Evolutionary conservation across 768 basidiomycete genomes (phyloP), one percentile per base, ranked within the genome.

Genomic region (Lactarius vividus): DNA sequence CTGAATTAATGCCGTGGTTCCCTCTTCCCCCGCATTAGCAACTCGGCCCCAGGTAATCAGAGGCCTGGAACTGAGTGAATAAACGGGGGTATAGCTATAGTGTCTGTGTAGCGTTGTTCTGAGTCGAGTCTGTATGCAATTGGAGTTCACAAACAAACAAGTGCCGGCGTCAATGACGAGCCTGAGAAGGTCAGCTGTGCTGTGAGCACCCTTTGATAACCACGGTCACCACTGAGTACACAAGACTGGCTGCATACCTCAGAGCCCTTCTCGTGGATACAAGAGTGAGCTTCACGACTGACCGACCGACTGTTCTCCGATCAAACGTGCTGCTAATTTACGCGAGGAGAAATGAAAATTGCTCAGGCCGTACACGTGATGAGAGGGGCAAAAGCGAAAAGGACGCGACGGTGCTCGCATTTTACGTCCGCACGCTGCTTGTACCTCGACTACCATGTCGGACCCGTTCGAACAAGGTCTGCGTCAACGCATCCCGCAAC

Each of bases 11-110:
- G 62, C 63, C 62, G 10, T 28, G 23, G 35, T 11, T 67, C 13
- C 33, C 44, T 67, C 26, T 67, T 37, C 63, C 66, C 58, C 63
- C 63, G 40, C 66, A 67, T 67, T 67, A 67, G 63, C 63, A 65
- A 67, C 66, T 67, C 66, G 59, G 58, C 26, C 37, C 66, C 42
- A 18, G 66, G 66, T 65, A 31, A 46, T 33, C 9, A 29, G 16
- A 59, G 26, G 66, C 63, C 66, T 53, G 33, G 63, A 10, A 33
- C 57, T 55, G 66, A 67, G 63, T 67, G 66, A 65, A 67, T 67
- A 64, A 26, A 54, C 8, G n/a, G 49, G 65, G 65, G 57, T 15
- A 28, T 18, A 4, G 28, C 11, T 6, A 42, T 11, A 31, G 5
- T 6, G 9, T 44, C 7, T n/a, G 20, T n/a, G 42, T 8, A 8